Evolutionary conservation across 345 rosid genomes (phyloP).

Genomic region (Cardiospermum halicacabum): DNA sequence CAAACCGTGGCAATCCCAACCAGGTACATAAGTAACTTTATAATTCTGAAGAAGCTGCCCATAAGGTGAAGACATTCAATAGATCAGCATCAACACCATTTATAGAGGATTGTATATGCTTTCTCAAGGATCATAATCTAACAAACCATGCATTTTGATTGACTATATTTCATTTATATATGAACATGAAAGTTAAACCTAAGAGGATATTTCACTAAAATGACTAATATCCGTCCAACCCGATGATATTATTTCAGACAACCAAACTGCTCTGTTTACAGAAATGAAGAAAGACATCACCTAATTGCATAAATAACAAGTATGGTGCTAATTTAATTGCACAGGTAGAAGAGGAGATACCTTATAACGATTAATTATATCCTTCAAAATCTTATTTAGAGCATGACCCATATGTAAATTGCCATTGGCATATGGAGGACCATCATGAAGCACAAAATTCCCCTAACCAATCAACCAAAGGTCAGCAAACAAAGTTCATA

Average conservation of each 20-base stretch:
- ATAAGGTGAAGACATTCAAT: constrained; percentile 15
- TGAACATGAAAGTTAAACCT: not conserved
- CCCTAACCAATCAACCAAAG: constrained; percentile 41
- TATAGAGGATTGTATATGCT: not conserved
- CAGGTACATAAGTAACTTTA: constrained; percentile 83
- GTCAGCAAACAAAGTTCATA: constrained; percentile 29
- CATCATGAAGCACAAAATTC: constrained; percentile 88
- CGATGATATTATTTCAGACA: not conserved
- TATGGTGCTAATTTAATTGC: constrained; percentile 3
- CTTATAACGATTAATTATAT: constrained; percentile 91
- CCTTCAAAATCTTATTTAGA: constrained; percentile 90
- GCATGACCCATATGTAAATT: constrained; percentile 96
- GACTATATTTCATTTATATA: not conserved
- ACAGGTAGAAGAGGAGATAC: constrained; percentile 28
- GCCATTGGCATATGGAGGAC: constrained; percentile 98
- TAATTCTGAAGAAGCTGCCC: constrained; percentile 80
- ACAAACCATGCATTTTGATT: not conserved
- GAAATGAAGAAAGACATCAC: not conserved
- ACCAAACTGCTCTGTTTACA: not conserved
- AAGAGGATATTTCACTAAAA: not conserved
- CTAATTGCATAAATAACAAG: constrained; percentile 7
- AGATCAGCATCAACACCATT: not conserved
- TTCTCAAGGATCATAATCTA: constrained; percentile 1
- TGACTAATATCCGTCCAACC: not conserved
- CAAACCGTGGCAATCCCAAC: constrained; percentile 99